phyloP scores from a whole-genome alignment of 169 alveolate species.

The Cystoisospora suis region DNA sequence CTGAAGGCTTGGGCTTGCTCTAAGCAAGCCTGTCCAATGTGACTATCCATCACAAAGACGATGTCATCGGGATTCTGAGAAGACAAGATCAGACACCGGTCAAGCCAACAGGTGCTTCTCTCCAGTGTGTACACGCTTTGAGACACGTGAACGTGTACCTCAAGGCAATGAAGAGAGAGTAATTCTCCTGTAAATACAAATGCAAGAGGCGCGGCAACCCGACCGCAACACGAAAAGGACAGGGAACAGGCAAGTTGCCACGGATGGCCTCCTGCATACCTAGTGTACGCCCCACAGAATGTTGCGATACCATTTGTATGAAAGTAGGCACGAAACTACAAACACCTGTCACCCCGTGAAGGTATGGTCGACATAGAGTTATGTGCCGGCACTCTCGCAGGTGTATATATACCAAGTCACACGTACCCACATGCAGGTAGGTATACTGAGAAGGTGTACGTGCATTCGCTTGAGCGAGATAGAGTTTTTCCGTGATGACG shows the following conservation, averaged over 20 bases:
- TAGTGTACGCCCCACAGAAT: too few species aligned
- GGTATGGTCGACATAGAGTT: too few species aligned
- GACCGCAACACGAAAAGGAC: not conserved
- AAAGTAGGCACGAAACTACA: too few species aligned
- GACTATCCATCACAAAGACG: slow-evolving; percentile 97
- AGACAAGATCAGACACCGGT: not conserved
- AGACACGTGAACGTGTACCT: too few species aligned
- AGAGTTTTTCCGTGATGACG: not conserved
- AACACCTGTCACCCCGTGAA: too few species aligned
- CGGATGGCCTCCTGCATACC: too few species aligned
- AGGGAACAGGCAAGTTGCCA: too few species aligned
- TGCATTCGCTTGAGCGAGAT: not conserved
- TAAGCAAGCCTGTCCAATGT: slow-evolving; percentile 99
- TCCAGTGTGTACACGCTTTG: too few species aligned
- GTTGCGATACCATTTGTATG: too few species aligned
- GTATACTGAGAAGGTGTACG: not conserved
- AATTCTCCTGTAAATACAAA: too few species aligned
- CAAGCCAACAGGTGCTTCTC: not conserved
- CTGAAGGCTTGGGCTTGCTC: slow-evolving; percentile 99
- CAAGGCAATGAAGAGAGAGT: not conserved
- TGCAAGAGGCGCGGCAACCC: slow-evolving; percentile 20
- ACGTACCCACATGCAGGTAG: slow-evolving; percentile 3
- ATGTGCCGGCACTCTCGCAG: too few species aligned
- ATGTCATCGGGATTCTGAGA: slow-evolving; percentile 92
- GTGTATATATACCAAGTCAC: not conserved